Evolutionary conservation across 345 rosid genomes (phyloP), one percentile per base, ranked within the genome.

Genomic region (Gossypium sturtianum): DNA sequence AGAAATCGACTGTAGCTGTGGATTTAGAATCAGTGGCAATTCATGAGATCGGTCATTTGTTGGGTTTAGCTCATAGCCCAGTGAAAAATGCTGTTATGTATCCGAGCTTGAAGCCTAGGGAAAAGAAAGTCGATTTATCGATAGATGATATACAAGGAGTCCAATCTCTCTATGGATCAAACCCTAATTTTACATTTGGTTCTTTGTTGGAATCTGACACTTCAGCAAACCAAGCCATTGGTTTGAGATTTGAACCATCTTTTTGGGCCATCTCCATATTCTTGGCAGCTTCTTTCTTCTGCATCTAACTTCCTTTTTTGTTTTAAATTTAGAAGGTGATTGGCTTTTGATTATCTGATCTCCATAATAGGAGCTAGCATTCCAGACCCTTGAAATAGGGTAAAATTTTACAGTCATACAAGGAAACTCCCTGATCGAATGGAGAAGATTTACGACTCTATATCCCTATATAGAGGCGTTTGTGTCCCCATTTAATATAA

Each of bases 21-120:
- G 94, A 94, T 82, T 73, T 92, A 74, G 98, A 94, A 66, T 94
- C 98, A 2, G 97, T 91, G 8, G 97, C 91, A 12, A 80, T 88
- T 62, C 97, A 90, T 59, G 98, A 94, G 82, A 94, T 92, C 0
- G 98, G 98, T 17, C 97, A 94, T 75, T 71, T 90, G 83, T 71
- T 89, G 53, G 97, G 98, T 41, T 66, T 94, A 71, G 86, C 85
- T 0, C 97, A 92, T 75, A 80, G 86, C 45, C 72, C 88, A 10
- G 89, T 80, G 8, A 85, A 85, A 76, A 92, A 81, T 5, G 97
- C 98, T 1, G 97, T 93, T 5, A 92, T 94, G 97, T 92, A 88
- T 58, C 97, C 98, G 2, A 92, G 91, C n/a, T 77, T 92, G 83
- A 92, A 85, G 58, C 94, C 98, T 1, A 84, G 94, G 72, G 80